phyloP scores from a whole-genome alignment of 116 monocot genomes.

The Posidonia oceanica region DNA sequence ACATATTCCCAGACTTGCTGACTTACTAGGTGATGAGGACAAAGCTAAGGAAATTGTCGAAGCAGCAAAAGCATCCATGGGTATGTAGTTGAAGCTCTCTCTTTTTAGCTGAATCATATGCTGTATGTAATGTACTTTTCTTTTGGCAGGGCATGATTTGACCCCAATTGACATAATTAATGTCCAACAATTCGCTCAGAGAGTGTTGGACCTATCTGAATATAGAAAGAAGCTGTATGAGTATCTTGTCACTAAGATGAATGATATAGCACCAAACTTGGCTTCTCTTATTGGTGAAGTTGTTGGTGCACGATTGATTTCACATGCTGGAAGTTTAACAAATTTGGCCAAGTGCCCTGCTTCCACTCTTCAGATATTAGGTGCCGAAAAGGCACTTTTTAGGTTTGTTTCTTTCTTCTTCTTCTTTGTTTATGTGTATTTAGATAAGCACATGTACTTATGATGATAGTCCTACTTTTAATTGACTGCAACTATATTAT shows the following conservation, averaged over 20 bases:
- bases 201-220: conserved; percentile 70
- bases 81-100: conserved; percentile 13
- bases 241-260: conserved; percentile 89
- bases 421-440: background rate
- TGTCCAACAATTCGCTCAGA: conserved; percentile 76
- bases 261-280: conserved; percentile 81
- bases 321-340: conserved; percentile 85
- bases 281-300: conserved; percentile 75
- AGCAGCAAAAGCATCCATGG: conserved; percentile 97
- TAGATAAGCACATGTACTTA: too few relatives aligned
- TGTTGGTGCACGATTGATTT: conserved; percentile 84
- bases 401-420: conserved; percentile 28
- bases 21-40: conserved; percentile 87
- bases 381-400: conserved; percentile 92
- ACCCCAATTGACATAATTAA: conserved; percentile 79
- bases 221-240: conserved; percentile 81
- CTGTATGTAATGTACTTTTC: background rate
- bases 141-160: conserved; percentile 73
- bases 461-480: too few relatives aligned
- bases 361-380: conserved; percentile 93
- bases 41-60: conserved; percentile 91
- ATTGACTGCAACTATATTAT: too few relatives aligned
- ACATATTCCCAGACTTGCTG: conserved; percentile 53
- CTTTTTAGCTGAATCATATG: background rate
- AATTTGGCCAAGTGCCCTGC: conserved; percentile 92